These are phyloP conservation scores for Annulohypoxylon bovei DNA, from an alignment of 495 filamentous ascomycete genomes.

Conservation along the genomic window DNA sequence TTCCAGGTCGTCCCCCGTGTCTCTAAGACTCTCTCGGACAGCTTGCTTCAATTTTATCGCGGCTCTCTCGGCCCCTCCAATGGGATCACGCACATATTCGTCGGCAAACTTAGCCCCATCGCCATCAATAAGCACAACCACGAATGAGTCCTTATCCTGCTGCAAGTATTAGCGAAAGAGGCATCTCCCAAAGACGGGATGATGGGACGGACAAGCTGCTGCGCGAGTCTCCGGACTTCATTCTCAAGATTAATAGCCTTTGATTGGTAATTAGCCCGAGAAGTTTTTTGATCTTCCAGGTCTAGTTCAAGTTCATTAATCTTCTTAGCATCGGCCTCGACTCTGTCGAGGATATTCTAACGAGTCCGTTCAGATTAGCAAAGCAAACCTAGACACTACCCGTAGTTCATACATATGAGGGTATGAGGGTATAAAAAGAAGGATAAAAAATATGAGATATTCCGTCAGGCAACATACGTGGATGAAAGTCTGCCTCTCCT, in stretches of 20 bases:
- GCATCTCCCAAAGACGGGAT: not conserved
- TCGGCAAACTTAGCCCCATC: conserved; percentile 50
- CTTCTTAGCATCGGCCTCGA: conserved; percentile 33
- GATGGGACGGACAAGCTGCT: conserved; percentile 41
- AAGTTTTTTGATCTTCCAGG: conserved; percentile 45
- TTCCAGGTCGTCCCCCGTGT: conserved; percentile 36
- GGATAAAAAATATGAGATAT: not conserved
- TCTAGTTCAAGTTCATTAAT: conserved; percentile 46
- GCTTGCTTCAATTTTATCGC: conserved; percentile 46
- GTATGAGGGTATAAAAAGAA: not conserved
- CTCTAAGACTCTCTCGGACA: conserved; percentile 42
- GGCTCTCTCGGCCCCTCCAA: conserved; percentile 43
- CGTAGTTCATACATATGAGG: not conserved
- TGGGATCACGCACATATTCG: conserved; percentile 43
- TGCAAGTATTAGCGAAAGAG: conserved; percentile 16
- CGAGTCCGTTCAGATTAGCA: conserved; percentile 13
- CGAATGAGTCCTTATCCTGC: conserved; percentile 43
- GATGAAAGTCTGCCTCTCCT: conserved; percentile 39
- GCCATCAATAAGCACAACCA: conserved; percentile 49
- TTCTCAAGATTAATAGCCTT: conserved; percentile 33
- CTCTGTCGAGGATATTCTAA: conserved; percentile 36
- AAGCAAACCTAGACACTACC: conserved; percentile 7
- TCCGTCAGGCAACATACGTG: conserved; percentile 19
- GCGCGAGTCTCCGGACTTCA: conserved; percentile 34
- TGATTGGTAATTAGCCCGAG: conserved; percentile 38